A percentile compares a stretch with the other conserved stretches of the same genome.
Conservation (phyloP, 1,139 yeast species). For the Scheffersomyces titani region DNA sequence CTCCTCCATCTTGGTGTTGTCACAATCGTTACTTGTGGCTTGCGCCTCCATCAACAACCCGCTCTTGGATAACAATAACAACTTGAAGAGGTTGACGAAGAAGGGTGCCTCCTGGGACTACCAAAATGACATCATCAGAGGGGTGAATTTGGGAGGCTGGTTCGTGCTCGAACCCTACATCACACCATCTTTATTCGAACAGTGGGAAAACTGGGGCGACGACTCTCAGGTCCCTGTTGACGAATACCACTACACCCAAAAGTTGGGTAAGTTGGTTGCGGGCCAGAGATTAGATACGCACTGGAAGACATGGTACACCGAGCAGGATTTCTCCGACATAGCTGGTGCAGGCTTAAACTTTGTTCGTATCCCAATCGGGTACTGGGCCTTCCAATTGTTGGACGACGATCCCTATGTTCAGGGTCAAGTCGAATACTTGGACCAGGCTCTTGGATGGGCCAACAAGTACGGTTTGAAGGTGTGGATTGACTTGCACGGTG, state of each 20-base stretch:
- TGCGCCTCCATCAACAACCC: slow-evolving; percentile 8
- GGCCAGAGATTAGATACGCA: slow-evolving; percentile 55
- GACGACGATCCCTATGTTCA: slow-evolving; percentile 82
- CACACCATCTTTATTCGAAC: slow-evolving; percentile 76
- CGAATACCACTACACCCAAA: slow-evolving; percentile 71
- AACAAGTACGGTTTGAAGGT: slow-evolving; percentile 62
- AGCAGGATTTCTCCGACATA: slow-evolving; percentile 67
- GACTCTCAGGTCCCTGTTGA: slow-evolving; percentile 68
- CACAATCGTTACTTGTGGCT: background rate
- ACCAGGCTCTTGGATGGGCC: slow-evolving; percentile 79
- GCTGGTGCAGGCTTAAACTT: slow-evolving; percentile 71
- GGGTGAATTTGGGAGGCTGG: slow-evolving; percentile 95
- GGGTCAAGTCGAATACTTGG: slow-evolving; percentile 77
- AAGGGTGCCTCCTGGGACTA: slow-evolving; percentile 44
- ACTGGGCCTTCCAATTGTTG: slow-evolving; percentile 82
- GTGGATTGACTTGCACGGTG: slow-evolving; percentile 95
- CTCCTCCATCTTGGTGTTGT: background rate
- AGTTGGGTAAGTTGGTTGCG: slow-evolving; percentile 65
- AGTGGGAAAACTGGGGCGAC: slow-evolving; percentile 29
- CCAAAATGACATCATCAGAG: slow-evolving; percentile 55
- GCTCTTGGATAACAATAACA: slow-evolving; percentile 6
- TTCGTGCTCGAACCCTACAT: slow-evolving; percentile 81
- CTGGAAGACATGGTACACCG: slow-evolving; percentile 81
- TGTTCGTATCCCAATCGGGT: slow-evolving; percentile 91
- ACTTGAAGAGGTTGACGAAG: slow-evolving; percentile 9